Percentiles rank a stretch among this genome's conserved stretches.
These are phyloP conservation scores for Penicillium sp. DNA, from an alignment of 2,329 filamentous ascomycete species.

Conservation along the genomic window DNA sequence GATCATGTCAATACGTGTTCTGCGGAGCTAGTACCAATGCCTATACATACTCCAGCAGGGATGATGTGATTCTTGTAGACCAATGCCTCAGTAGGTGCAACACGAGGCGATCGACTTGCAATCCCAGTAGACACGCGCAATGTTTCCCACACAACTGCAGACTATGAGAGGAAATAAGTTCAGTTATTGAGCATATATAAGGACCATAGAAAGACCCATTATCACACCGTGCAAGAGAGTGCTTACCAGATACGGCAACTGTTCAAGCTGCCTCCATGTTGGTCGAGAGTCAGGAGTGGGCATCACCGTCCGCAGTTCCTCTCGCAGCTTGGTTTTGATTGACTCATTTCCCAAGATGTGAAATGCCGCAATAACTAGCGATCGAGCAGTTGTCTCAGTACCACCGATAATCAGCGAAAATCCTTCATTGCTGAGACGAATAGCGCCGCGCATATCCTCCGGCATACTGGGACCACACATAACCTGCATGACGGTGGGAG, in stretches of 20 bases:
- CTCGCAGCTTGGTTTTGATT: constrained; percentile 23
- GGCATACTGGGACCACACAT: constrained; percentile 20
- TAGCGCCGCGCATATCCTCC: constrained; percentile 16
- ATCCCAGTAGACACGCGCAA: constrained; percentile 46
- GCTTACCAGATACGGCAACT: constrained; percentile 42
- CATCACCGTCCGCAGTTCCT: constrained; percentile 32
- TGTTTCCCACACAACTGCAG: constrained; percentile 24
- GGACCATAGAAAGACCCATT: not conserved
- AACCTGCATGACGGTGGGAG: constrained; percentile 16
- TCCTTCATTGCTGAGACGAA: constrained; percentile 42
- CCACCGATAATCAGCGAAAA: constrained; percentile 41
- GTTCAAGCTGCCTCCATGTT: constrained; percentile 37
- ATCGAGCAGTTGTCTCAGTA: constrained; percentile 40
- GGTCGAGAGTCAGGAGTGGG: constrained; percentile 25
- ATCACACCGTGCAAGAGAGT: not conserved
- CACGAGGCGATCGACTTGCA: constrained; percentile 29
- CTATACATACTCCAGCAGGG: constrained; percentile 28
- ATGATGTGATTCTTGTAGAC: constrained; percentile 34
- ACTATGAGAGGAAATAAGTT: constrained; percentile 6
- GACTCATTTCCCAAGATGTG: constrained; percentile 24
- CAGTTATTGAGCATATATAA: not conserved
- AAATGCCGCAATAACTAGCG: constrained; percentile 31
- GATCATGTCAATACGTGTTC: not conserved
- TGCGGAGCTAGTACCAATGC: not conserved
- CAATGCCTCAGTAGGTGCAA: constrained; percentile 27